phyloP scores from a whole-genome alignment of 495 filamentous ascomycete species.

The Hyaloscypha variabilis region DNA sequence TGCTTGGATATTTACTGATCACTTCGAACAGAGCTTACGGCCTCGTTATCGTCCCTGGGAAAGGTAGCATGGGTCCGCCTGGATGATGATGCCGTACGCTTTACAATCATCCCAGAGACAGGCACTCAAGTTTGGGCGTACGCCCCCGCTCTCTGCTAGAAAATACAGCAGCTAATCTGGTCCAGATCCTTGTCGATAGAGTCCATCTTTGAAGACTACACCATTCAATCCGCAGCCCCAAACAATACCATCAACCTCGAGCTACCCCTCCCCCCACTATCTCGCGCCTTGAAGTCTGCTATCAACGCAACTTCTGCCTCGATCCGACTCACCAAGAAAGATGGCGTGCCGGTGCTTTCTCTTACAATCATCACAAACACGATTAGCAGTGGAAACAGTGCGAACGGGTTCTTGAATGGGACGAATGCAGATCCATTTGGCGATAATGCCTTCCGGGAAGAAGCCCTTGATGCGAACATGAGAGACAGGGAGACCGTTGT shows the following conservation, averaged over 20 bases:
- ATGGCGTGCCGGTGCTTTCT: conserved; percentile 78
- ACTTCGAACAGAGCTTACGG: conserved; percentile 67
- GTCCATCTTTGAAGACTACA: conserved; percentile 87
- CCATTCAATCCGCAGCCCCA: conserved; percentile 76
- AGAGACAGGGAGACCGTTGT: conserved; percentile 81
- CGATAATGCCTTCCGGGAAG: conserved; percentile 45
- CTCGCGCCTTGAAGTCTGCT: conserved; percentile 85
- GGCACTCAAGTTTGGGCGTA: conserved; percentile 98
- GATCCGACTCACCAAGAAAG: conserved; percentile 90
- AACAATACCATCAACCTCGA: conserved; percentile 94
- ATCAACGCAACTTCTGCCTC: conserved; percentile 73
- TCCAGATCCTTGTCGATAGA: conserved; percentile 62
- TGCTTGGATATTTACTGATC: conserved; percentile 2
- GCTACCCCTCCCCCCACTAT: conserved; percentile 77
- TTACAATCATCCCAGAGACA: conserved; percentile 92
- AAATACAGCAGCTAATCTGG: background rate
- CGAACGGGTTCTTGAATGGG: conserved; percentile 30
- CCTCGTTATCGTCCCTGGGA: conserved; percentile 83
- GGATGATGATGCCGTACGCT: conserved; percentile 80
- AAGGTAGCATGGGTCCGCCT: conserved; percentile 94
- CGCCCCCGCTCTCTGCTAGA: conserved; percentile 34
- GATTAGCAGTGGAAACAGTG: conserved; percentile 31
- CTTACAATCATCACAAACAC: conserved; percentile 79
- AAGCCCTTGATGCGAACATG: conserved; percentile 48
- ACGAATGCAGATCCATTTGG: conserved; percentile 41